Base-by-base conservation (phyloP, 2,329 filamentous ascomycete species). In the Mariannaea elegans region DNA sequence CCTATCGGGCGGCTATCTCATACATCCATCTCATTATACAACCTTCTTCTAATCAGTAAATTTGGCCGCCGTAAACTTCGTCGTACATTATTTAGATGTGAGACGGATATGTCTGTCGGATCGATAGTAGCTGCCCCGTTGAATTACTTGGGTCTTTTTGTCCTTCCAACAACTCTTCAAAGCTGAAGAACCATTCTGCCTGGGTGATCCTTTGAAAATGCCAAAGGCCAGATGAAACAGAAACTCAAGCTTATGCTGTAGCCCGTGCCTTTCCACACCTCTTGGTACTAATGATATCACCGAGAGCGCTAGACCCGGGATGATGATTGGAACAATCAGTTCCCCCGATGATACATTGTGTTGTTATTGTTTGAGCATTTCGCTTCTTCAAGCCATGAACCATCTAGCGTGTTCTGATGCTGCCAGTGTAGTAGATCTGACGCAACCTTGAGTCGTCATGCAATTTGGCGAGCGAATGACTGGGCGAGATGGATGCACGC, bases 211-310 rank as follows among this genome's bases (percentile, higher is more conserved):
- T 36, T 44, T 23, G 46, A 36, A 45, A 38, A 56, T 45, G 54
- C 59, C 62, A 61, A 66, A 49, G 51, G 52, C 50, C 58, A 67
- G 65, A 65, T 78, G 77, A 79, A 79, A 78, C 77, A 67, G 62
- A 68, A 39, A 32, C 16, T 42, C 48, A 31, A 54, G 49, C 36
- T 56, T 39, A 29, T 51, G 39, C 31, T 44, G 16, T 14, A 49
- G 19, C 32, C 32, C 29, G n/a, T 21, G 48, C 46, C 29, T 47
- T 53, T 12, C 48, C 48, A 55, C n/a, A 47, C 29, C 14, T 41
- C 29, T 48, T 36, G 48, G 24, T n/a, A 38, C 31, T 21, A 49
- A 38, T 18, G n/a, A 19, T 48, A 36, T 21, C 36, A 32, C 19
- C 31, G 24, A 18, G 36, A 41, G 32, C 23, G 13, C 29, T 27